Evolutionary conservation across 148 eudicot genomes (phyloP).

Genomic region (Salicornia ramosissima): DNA sequence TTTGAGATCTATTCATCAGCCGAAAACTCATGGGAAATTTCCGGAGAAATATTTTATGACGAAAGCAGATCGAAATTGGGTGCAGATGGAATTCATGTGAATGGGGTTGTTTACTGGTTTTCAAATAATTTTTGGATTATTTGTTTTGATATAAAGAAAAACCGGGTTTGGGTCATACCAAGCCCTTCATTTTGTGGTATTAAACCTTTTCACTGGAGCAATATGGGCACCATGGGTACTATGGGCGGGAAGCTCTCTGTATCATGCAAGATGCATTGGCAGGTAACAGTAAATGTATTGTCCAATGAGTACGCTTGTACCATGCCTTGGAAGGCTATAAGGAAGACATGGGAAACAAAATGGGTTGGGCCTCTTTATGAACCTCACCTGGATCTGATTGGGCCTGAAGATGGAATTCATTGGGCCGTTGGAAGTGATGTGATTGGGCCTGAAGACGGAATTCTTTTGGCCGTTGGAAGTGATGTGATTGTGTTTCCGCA

Average conservation of each 20-base stretch:
- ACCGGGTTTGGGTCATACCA: conserved; percentile 35
- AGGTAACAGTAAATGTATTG: background rate
- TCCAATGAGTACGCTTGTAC: conserved; percentile 16
- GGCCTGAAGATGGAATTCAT: too few relatives aligned
- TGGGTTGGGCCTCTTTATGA: background rate
- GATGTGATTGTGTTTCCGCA: conserved; percentile 28
- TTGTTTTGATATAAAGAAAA: conserved; percentile 39
- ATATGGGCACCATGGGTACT: too few relatives aligned
- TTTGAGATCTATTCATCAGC: conserved; percentile 58
- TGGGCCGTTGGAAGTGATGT: too few relatives aligned
- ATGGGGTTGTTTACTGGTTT: conserved; percentile 51
- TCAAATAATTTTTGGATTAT: conserved; percentile 19
- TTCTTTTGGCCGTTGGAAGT: conserved; percentile 13
- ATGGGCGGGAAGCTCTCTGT: conserved; percentile 39
- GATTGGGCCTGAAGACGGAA: background rate
- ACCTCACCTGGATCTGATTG: too few relatives aligned
- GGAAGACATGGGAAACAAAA: conserved; percentile 21
- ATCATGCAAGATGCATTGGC: background rate
- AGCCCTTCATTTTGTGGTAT: background rate
- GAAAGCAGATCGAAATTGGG: conserved; percentile 14
- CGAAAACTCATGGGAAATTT: conserved; percentile 43
- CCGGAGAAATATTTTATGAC: conserved; percentile 41
- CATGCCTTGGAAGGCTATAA: conserved; percentile 10
- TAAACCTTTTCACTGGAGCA: too few relatives aligned
- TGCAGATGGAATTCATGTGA: conserved; percentile 34